Conservation (phyloP, 176 grass and related monocot species). For the Phragmites australis region DNA sequence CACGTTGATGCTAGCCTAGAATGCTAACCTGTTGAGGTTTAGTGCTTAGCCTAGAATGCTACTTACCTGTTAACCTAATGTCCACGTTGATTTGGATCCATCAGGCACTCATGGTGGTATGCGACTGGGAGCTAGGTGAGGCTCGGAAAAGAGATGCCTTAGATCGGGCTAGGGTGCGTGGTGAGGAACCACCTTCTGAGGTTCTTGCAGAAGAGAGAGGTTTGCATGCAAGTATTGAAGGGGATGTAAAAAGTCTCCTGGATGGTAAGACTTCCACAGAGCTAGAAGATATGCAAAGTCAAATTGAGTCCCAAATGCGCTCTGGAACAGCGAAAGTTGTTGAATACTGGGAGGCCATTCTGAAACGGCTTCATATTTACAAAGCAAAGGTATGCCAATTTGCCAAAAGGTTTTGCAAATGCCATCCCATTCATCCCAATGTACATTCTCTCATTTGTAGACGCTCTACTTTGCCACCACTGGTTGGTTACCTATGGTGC, state of each 20-base stretch:
- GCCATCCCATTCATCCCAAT: background rate
- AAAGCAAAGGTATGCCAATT: slow-evolving; percentile 82
- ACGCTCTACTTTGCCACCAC: background rate
- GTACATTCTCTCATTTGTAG: background rate
- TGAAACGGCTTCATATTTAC: slow-evolving; percentile 94
- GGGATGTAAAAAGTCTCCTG: slow-evolving; percentile 83
- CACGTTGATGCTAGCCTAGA: too few relatives aligned
- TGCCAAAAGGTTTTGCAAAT: slow-evolving; percentile 31
- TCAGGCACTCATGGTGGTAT: slow-evolving; percentile 90
- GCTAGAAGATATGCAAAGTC: slow-evolving; percentile 80
- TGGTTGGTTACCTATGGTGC: background rate
- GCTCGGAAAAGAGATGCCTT: slow-evolving; percentile 80
- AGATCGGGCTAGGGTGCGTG: slow-evolving; percentile 96
- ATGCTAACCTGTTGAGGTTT: too few relatives aligned
- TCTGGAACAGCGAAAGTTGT: slow-evolving; percentile 97
- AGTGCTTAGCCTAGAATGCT: too few relatives aligned
- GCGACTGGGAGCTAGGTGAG: slow-evolving; percentile 89
- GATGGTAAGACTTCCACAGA: slow-evolving; percentile 77
- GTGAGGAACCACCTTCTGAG: slow-evolving; percentile 89
- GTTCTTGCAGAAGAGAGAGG: slow-evolving; percentile 90
- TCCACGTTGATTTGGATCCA: slow-evolving; percentile 28
- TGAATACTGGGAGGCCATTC: slow-evolving; percentile 97
- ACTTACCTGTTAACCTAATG: slow-evolving; percentile 4
- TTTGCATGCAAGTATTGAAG: slow-evolving; percentile 89
- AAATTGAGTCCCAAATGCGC: slow-evolving; percentile 95